Conservation (phyloP, 441 rosid genomes). For the Populus hybrid region DNA sequence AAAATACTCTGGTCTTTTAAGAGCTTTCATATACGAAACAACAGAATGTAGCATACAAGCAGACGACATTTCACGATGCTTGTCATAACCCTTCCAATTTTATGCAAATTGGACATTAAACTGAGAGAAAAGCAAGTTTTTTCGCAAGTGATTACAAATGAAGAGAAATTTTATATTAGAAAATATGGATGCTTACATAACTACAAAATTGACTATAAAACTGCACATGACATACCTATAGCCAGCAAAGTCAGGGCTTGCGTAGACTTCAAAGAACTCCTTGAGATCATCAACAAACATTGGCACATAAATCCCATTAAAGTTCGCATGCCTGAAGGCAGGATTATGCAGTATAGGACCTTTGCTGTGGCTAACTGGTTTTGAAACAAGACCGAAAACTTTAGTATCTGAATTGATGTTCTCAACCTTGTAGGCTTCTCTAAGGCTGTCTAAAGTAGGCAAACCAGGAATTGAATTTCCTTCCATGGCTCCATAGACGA, state of each 20-base stretch:
- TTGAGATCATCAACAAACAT: conserved; percentile 55
- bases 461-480: conserved; percentile 50
- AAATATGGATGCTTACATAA: neutral
- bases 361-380: conserved; percentile 68
- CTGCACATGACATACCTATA: conserved; percentile 38
- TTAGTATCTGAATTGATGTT: conserved; percentile 46
- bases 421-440: conserved; percentile 47
- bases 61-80: neutral
- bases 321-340: conserved; percentile 43
- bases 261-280: conserved; percentile 41
- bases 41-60: neutral
- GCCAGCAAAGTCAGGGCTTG: conserved; percentile 55
- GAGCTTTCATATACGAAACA: neutral
- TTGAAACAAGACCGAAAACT: conserved; percentile 56
- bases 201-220: neutral
- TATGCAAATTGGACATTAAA: neutral
- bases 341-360: conserved; percentile 52
- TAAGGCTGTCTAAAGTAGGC: conserved; percentile 45
- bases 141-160: neutral
- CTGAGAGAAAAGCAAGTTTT: neutral
- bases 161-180: neutral
- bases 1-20: neutral
- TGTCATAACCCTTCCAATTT: neutral
- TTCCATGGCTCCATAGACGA: conserved; percentile 54
- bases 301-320: conserved; percentile 57